phyloP scores from a whole-genome alignment of 306 rosid genomes.

The Malus asiatica region DNA sequence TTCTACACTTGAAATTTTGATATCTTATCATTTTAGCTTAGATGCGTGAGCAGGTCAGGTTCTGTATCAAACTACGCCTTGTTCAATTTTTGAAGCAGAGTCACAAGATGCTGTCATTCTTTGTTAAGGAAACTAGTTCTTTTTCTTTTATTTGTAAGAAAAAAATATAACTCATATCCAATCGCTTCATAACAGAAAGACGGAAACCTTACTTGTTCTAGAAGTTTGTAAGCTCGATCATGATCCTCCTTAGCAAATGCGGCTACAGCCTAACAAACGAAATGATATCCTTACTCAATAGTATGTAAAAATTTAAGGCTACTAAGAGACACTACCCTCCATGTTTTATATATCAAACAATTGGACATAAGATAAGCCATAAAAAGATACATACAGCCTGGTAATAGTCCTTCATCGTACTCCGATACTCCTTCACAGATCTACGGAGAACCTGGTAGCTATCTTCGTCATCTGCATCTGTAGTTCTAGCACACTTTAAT shows the following conservation, averaged over 20 bases:
- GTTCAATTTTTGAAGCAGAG: neutral
- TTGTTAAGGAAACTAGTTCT: neutral
- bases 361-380: slow-evolving; percentile 8
- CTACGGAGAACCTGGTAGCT: slow-evolving; percentile 51
- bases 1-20: neutral
- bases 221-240: slow-evolving; percentile 47
- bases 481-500: slow-evolving; percentile 8
- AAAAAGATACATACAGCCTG: slow-evolving; percentile 54
- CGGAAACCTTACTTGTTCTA: slow-evolving; percentile 43
- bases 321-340: neutral
- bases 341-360: neutral
- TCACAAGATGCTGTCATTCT: neutral
- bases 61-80: neutral
- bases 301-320: slow-evolving; percentile 7
- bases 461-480: slow-evolving; percentile 61
- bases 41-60: neutral
- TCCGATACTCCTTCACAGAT: slow-evolving; percentile 70
- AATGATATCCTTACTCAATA: slow-evolving; percentile 18
- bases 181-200: slow-evolving; percentile 10
- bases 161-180: neutral
- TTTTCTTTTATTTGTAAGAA: neutral
- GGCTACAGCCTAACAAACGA: slow-evolving; percentile 63
- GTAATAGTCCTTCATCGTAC: slow-evolving; percentile 59
- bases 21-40: neutral
- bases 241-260: slow-evolving; percentile 53